Base-by-base conservation (phyloP, 192 early-diverging fungal genomes). In the Podila minutissima region DNA sequence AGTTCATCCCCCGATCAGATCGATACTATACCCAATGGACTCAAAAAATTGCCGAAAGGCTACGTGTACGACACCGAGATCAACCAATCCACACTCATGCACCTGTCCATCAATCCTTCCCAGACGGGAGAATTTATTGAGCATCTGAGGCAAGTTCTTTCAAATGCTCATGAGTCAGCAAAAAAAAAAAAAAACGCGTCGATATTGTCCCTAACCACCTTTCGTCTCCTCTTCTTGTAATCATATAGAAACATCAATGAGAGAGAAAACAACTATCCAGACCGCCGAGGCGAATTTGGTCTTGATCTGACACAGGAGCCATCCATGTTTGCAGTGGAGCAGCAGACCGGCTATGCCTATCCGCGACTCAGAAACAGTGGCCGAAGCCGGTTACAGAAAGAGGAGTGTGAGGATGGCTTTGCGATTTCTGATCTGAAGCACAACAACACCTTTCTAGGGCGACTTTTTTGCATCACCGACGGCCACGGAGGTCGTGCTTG, bases 281-380 rank as follows among this genome's bases (percentile, higher is more conserved):
- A 81, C 33, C 41, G 53, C 22, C 77, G 77, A n/a, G 62, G 67
- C 53, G 59, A 81, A 24, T 84, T 84, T 58, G 66, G 83, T 11
- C 77, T 87, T 49, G 82, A 73, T 55, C 67, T 72, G 15, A 78
- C 72, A 29, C 83, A 86, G 33, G 77, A 74, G n/a, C 86, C 89
- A 3, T 79, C 82, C 9, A 67, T 82, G 37, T 90, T 90, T 72
- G 86, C 85, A 5, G 59, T 87, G 26, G 85, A 83, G 32, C 89
- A 90, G 59, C 86, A 90, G 37, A 86, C 83, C 10, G 89, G 89
- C 31, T 90, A 90, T 68, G 83, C 87, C 24, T 90, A 90, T 63
- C 87, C 89, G 19, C 83, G 89, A 38, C 87, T 88, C 71, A 75
- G 89, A 24, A 82, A 74, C 28, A 76, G 76, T 46, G 73, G 79